phyloP scores from a whole-genome alignment of 768 basidiomycete genomes.

The Russula abietina region DNA sequence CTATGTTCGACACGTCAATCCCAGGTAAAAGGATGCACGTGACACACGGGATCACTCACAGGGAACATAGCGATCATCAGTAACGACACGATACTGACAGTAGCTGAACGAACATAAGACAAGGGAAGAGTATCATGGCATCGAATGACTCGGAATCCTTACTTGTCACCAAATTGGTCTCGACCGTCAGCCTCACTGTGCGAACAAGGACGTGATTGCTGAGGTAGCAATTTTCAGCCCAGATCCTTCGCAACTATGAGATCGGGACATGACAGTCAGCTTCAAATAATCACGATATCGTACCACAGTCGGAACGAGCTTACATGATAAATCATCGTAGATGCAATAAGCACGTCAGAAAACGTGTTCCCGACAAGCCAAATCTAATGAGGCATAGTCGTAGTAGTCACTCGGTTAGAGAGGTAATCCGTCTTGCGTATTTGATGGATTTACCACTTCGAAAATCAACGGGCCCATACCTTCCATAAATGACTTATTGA shows the following conservation, averaged over 20 bases:
- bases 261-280: not conserved
- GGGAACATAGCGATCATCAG: constrained; percentile 1
- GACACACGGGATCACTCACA: not conserved
- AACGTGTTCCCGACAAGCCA: constrained; percentile 8
- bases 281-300: not conserved
- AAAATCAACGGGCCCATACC: not conserved
- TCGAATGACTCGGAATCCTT: not conserved
- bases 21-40: not conserved
- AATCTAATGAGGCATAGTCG: not conserved
- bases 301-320: not conserved
- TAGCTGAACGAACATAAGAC: not conserved
- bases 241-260: not conserved
- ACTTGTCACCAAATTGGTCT: constrained; percentile 27
- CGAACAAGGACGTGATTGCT: constrained; percentile 16
- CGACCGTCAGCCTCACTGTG: constrained; percentile 28
- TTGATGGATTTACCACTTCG: not conserved
- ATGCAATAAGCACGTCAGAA: constrained; percentile 10
- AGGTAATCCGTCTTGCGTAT: not conserved
- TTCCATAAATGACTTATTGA: too few relatives aligned
- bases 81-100: not conserved
- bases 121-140: too few relatives aligned
- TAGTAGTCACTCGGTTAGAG: not conserved
- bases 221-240: not conserved
- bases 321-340: constrained; percentile 8
- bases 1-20: not conserved